These are phyloP conservation scores for Isabelozyma gotoi DNA, from an alignment of 805 yeast species.

Conservation along the genomic window DNA sequence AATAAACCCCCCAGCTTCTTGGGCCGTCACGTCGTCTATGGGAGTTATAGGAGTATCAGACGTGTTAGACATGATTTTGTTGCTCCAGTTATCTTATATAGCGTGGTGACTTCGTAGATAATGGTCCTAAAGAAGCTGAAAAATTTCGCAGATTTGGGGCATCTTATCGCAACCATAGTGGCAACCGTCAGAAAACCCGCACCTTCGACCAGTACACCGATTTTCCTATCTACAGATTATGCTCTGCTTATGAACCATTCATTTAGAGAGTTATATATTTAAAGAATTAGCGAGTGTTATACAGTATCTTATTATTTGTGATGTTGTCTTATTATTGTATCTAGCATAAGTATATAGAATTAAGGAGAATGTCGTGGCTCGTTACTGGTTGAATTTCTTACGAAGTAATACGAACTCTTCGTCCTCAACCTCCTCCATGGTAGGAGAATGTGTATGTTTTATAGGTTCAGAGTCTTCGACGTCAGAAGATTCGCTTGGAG, in stretches of 20 bases:
- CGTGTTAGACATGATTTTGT: neutral
- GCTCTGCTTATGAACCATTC: too few species aligned
- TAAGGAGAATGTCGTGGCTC: neutral
- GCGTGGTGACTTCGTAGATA: neutral
- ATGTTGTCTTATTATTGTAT: too few species aligned
- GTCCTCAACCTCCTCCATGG: constrained; percentile 30
- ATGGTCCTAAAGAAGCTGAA: neutral
- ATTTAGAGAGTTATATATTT: too few species aligned
- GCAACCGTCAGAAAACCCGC: too few species aligned
- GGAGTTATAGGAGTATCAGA: constrained; percentile 8
- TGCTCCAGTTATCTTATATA: neutral
- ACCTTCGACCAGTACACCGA: too few species aligned
- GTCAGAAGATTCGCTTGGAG: constrained; percentile 2
- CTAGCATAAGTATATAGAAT: too few species aligned
- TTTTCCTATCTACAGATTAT: too few species aligned
- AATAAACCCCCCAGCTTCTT: constrained; percentile 42
- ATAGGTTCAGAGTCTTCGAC: neutral
- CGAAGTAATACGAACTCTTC: constrained; percentile 25
- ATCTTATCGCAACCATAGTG: too few species aligned
- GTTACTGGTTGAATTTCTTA: constrained; percentile 8
- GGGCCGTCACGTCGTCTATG: constrained; percentile 1
- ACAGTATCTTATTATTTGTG: too few species aligned
- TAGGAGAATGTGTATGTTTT: constrained; percentile 6
- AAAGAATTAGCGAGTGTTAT: too few species aligned
- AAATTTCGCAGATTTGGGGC: too few species aligned